Evolutionary conservation across 768 basidiomycete genomes (phyloP).

Genomic region (Mycena filopes): DNA sequence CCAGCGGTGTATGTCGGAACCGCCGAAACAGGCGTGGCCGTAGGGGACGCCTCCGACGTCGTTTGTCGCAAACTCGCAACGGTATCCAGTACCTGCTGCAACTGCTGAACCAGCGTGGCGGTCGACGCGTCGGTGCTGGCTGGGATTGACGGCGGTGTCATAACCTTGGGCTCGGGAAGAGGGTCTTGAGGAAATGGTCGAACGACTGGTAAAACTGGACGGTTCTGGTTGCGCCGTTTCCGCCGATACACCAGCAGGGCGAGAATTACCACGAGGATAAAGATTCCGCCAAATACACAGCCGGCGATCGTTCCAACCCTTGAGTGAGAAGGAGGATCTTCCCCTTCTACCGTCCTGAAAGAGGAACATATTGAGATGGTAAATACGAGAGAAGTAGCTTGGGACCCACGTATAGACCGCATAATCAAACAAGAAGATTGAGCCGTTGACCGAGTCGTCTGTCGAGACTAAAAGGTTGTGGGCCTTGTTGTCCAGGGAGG

Average conservation of each 20-base stretch:
- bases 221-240: neutral
- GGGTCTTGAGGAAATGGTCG: neutral
- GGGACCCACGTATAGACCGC: slow-evolving; percentile 30
- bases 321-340: neutral
- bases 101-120: slow-evolving; percentile 3
- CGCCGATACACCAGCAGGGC: neutral
- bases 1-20: neutral
- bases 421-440: slow-evolving; percentile 30
- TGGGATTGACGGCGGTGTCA: no score
- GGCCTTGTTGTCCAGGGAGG: slow-evolving; percentile 9
- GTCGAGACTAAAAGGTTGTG: slow-evolving; percentile 24
- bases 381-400: neutral
- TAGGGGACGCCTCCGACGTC: neutral
- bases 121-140: no score
- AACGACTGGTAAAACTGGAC: slow-evolving; percentile 7
- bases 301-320: slow-evolving; percentile 18
- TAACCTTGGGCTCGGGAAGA: no score
- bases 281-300: slow-evolving; percentile 14
- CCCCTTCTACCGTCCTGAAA: neutral
- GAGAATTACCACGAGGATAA: neutral
- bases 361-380: neutral
- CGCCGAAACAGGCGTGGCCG: neutral
- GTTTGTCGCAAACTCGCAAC: neutral
- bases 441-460: slow-evolving; percentile 16
- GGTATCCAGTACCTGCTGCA: slow-evolving; percentile 9